phyloP scores from a whole-genome alignment of 2,329 filamentous ascomycete genomes.

The Rutstroemia sp. region DNA sequence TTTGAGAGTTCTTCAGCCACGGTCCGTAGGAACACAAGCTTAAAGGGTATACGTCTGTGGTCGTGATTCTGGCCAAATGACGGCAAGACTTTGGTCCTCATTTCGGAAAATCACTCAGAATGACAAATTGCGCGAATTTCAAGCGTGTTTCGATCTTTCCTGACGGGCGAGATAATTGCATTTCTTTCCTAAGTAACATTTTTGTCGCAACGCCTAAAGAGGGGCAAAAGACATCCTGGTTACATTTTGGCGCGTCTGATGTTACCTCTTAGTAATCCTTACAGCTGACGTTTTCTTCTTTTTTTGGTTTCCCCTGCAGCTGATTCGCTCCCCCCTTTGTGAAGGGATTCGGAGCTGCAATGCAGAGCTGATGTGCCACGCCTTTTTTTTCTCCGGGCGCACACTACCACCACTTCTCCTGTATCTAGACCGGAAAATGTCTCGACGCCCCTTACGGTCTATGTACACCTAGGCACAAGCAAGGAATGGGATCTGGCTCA shows the following conservation, averaged over 20 bases:
- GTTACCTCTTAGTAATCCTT: background rate
- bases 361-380: background rate
- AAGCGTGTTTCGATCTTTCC: background rate
- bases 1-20: background rate
- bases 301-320: background rate
- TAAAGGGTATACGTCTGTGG: too few species aligned
- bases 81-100: too few species aligned
- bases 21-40: background rate
- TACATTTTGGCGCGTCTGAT: background rate
- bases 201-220: background rate
- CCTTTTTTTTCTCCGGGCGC: background rate
- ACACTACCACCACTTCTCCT: background rate
- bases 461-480: background rate
- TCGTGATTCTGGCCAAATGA: too few species aligned
- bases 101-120: too few species aligned
- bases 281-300: background rate
- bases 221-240: background rate
- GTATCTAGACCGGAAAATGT: background rate
- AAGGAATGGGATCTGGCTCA: background rate
- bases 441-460: background rate
- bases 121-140: too few species aligned
- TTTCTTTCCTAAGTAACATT: background rate
- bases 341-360: background rate
- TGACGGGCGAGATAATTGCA: background rate
- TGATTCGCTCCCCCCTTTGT: background rate